Conservation (phyloP, 78 protist species). For the Polysphondylium violaceum region DNA sequence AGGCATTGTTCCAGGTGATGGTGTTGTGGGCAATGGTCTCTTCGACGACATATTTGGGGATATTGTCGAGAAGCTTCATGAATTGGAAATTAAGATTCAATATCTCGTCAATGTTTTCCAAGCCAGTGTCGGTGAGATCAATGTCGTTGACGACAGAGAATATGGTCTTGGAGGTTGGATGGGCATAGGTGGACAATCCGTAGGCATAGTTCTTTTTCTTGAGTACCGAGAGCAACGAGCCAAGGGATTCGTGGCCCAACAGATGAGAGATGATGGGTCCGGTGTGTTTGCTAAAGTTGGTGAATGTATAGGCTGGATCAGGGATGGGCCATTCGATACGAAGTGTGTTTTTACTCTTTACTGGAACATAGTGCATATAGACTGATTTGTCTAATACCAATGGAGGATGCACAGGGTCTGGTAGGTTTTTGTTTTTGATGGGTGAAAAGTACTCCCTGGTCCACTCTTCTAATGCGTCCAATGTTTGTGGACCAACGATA, state of each 20-base stretch:
- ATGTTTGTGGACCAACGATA: conserved; percentile 43
- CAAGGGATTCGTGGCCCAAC: conserved; percentile 62
- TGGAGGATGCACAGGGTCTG: background rate
- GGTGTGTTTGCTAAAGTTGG: background rate
- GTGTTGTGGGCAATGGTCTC: background rate
- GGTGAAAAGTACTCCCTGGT: conserved; percentile 13
- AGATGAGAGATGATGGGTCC: background rate
- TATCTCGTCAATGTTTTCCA: conserved; percentile 15
- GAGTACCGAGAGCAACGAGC: conserved; percentile 30
- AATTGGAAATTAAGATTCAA: background rate
- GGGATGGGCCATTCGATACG: conserved; percentile 20
- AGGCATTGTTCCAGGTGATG: conserved; percentile 8
- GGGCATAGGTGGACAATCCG: background rate
- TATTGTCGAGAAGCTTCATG: background rate
- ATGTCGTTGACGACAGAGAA: background rate
- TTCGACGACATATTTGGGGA: background rate
- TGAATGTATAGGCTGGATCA: background rate
- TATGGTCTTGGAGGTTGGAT: background rate
- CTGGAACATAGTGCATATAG: background rate
- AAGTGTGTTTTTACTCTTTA: background rate
- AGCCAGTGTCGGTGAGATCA: background rate
- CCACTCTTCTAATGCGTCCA: conserved; percentile 43
- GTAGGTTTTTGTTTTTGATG: conserved; percentile 32
- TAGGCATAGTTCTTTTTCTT: background rate
- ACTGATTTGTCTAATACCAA: background rate